phyloP scores from a whole-genome alignment of 2,329 filamentous ascomycete genomes.

The Nectriaceae sp. region DNA sequence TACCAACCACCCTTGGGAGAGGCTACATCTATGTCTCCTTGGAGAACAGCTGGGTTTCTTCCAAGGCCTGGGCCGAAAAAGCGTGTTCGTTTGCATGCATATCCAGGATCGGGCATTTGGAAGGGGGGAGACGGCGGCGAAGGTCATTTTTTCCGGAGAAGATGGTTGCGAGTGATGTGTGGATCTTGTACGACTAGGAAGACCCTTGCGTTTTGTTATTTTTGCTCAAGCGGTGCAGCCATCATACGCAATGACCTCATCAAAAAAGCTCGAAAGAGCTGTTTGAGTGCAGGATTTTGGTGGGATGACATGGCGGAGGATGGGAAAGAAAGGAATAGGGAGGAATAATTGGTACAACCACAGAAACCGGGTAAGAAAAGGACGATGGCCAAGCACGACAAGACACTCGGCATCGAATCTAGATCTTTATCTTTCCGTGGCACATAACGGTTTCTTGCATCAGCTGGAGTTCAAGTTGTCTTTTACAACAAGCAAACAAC shows the following conservation, averaged over 20 bases:
- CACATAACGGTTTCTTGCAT: conserved; percentile 25
- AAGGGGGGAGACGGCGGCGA: conserved; percentile 29
- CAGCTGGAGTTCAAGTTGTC: conserved; percentile 30
- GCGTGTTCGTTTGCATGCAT: conserved; percentile 44
- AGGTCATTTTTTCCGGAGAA: conserved; percentile 23
- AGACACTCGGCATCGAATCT: conserved; percentile 18
- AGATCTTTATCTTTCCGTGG: conserved; percentile 15
- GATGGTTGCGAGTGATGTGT: conserved; percentile 15
- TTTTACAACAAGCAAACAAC: conserved; percentile 21
- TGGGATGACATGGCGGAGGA: background rate
- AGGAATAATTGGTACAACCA: conserved; percentile 21
- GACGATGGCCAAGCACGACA: conserved; percentile 17
- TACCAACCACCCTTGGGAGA: conserved; percentile 27
- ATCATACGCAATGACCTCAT: conserved; percentile 7
- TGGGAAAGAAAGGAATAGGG: conserved; percentile 1
- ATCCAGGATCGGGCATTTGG: conserved; percentile 39
- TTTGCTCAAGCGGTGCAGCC: too few species aligned
- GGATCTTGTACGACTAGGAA: conserved; percentile 36
- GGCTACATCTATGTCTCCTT: conserved; percentile 33
- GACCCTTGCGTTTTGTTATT: conserved; percentile 22
- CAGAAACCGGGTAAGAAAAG: conserved; percentile 25
- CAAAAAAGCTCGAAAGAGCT: conserved; percentile 9
- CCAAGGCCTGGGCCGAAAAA: conserved; percentile 41
- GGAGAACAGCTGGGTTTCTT: conserved; percentile 36
- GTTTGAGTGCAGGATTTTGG: background rate